Evolutionary conservation across 306 rosid species (phyloP), one percentile per base, ranked within the genome.

Genomic region (Begonia peltatifolia): DNA sequence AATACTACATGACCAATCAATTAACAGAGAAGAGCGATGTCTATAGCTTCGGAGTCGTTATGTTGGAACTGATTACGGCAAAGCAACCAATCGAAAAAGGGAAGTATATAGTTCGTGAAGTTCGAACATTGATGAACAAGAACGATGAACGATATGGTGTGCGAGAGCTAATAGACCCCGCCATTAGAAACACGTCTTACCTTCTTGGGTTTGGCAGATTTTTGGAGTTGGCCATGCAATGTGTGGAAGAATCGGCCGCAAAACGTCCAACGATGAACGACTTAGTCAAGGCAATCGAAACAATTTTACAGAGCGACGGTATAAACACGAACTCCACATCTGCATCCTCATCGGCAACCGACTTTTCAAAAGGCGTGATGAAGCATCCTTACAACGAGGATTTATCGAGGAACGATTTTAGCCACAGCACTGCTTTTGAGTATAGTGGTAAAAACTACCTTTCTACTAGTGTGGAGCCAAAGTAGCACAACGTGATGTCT

Each of bases 231-330:
- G 67, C 95, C 47, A 67, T 90, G 82, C 92, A 71, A 57, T 86
- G 99, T 12, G 81, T 90, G 0, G 99, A 86, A 64, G 99, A 90
- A 61, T 67, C 84, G 23, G 92, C 88, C 23, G 62, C 66, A 18
- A 86, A 86, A 14, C 85, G 99, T 38, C 99, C 99, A 13, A 76
- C 94, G 8, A 90, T 81, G 95, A 79, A 92, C 60, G 94, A 90
- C 42, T 63, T 90, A 58, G 99, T 81, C 11, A 90, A 81, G 62
- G 63, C 76, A 5, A 63, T 90, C 11, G 95, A 90, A 52, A 76
- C 74, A 54, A 74, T 90, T 23, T 54, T 90, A 17, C 92, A 85
- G 46, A 90, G 78, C 56, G 95, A 90, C 71, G 99, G 99, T 10
- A 43, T 90, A 62, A 83, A 75, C 23, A 85, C 99, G 18, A 75